These are phyloP conservation scores for Camellia japonica DNA, from an alignment of 148 eudicot genomes.

Conservation along the genomic window DNA sequence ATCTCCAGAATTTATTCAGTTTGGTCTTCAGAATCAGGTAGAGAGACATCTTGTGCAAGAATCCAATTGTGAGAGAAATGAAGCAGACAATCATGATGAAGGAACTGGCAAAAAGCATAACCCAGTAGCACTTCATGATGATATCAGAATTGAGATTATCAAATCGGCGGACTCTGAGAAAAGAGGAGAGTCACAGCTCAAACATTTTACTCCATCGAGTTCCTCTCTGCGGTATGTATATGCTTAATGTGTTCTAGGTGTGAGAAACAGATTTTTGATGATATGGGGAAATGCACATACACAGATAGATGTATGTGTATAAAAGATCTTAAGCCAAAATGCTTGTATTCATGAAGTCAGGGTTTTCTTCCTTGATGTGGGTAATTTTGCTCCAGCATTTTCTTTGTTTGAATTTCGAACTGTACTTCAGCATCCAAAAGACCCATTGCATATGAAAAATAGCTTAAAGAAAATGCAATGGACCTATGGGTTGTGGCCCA, in stretches of 20 bases:
- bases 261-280: background rate
- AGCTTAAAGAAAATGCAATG: background rate
- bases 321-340: background rate
- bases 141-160: conserved; percentile 15
- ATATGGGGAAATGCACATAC: conserved; percentile 2
- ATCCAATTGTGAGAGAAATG: conserved; percentile 22
- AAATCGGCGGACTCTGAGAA: conserved; percentile 15
- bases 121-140: conserved; percentile 16
- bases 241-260: background rate
- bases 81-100: conserved; percentile 19
- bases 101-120: conserved; percentile 18
- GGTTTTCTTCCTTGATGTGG: conserved; percentile 1
- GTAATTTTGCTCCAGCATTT: background rate
- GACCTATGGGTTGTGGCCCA: background rate
- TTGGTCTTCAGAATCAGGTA: conserved; percentile 25
- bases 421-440: background rate
- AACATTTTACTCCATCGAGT: conserved; percentile 12
- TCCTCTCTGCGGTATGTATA: conserved; percentile 21
- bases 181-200: conserved; percentile 11
- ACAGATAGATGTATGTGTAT: background rate
- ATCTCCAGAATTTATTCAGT: conserved; percentile 30
- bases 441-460: background rate
- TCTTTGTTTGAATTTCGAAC: background rate
- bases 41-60: conserved; percentile 27
- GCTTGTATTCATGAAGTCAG: background rate